These are phyloP conservation scores for Nematodospora valgi DNA, from an alignment of 805 yeast species.

Conservation along the genomic window DNA sequence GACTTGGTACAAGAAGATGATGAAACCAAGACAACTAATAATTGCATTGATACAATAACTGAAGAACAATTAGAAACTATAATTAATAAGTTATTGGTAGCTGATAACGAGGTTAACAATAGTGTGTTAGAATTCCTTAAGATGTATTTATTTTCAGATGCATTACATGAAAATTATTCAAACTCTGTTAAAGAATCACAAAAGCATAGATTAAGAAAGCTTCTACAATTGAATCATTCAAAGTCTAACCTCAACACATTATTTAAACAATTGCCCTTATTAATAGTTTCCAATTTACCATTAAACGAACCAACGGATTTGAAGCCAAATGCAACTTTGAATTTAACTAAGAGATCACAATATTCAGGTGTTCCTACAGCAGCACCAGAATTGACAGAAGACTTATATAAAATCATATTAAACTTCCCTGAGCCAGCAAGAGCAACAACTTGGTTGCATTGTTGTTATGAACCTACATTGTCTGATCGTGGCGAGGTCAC, in stretches of 20 bases:
- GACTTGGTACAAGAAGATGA: slow-evolving; percentile 11
- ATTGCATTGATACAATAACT: slow-evolving; percentile 39
- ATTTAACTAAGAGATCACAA: slow-evolving; percentile 51
- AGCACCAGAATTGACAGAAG: slow-evolving; percentile 58
- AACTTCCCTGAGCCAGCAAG: slow-evolving; percentile 78
- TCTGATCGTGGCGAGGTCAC: slow-evolving; percentile 71
- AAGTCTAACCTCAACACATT: slow-evolving; percentile 49
- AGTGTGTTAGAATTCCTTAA: slow-evolving; percentile 80
- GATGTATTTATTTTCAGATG: slow-evolving; percentile 70
- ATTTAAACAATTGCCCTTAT: slow-evolving; percentile 57
- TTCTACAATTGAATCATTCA: slow-evolving; percentile 48
- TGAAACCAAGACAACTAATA: slow-evolving; percentile 18
- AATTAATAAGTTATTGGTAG: slow-evolving; percentile 55
- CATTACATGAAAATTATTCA: slow-evolving; percentile 29
- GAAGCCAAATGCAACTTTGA: slow-evolving; percentile 19
- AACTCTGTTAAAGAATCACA: slow-evolving; percentile 30
- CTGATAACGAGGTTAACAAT: slow-evolving; percentile 68
- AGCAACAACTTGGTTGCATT: slow-evolving; percentile 92
- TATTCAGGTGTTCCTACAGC: slow-evolving; percentile 51
- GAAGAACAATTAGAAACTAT: slow-evolving; percentile 47
- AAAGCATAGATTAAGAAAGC: slow-evolving; percentile 41
- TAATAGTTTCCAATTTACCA: slow-evolving; percentile 39
- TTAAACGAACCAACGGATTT: slow-evolving; percentile 27
- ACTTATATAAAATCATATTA: slow-evolving; percentile 58
- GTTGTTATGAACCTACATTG: slow-evolving; percentile 71